A percentile compares a stretch with the other conserved stretches of the same genome.
phyloP scores from a whole-genome alignment of 129 eudicot species.

The Pseudognaphalium luteoalbum region DNA sequence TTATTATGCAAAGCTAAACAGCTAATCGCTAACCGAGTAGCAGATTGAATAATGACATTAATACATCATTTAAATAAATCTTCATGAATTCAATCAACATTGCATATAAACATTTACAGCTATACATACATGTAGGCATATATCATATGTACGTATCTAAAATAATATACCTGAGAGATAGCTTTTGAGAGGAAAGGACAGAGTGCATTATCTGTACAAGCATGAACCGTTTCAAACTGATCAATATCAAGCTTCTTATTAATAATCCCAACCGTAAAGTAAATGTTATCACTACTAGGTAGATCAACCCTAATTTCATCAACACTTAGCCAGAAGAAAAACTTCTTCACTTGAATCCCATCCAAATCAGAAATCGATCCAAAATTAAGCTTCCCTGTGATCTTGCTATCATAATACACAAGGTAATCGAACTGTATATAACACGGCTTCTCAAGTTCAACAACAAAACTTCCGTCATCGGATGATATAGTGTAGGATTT shows the following conservation, averaged over 20 bases:
- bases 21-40: not conserved
- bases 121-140: not conserved
- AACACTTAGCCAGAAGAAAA: slow-evolving; percentile 73
- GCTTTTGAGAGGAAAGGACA: slow-evolving; percentile 30
- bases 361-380: slow-evolving; percentile 75
- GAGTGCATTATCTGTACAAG: slow-evolving; percentile 55
- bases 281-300: slow-evolving; percentile 71
- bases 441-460: slow-evolving; percentile 55
- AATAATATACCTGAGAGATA: slow-evolving; percentile 44
- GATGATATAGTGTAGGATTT: slow-evolving; percentile 54
- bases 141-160: not conserved
- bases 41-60: not conserved
- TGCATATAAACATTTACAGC: not conserved
- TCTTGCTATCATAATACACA: slow-evolving; percentile 69
- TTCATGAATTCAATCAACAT: not conserved
- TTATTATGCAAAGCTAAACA: not conserved
- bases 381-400: slow-evolving; percentile 58
- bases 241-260: slow-evolving; percentile 76
- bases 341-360: slow-evolving; percentile 70
- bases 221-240: slow-evolving; percentile 73
- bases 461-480: slow-evolving; percentile 65
- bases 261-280: slow-evolving; percentile 78
- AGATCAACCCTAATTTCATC: slow-evolving; percentile 88
- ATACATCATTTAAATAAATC: not conserved
- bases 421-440: slow-evolving; percentile 78